Conservation (phyloP, 1,284 basidiomycete genomes). For the Puccinia horiana region DNA sequence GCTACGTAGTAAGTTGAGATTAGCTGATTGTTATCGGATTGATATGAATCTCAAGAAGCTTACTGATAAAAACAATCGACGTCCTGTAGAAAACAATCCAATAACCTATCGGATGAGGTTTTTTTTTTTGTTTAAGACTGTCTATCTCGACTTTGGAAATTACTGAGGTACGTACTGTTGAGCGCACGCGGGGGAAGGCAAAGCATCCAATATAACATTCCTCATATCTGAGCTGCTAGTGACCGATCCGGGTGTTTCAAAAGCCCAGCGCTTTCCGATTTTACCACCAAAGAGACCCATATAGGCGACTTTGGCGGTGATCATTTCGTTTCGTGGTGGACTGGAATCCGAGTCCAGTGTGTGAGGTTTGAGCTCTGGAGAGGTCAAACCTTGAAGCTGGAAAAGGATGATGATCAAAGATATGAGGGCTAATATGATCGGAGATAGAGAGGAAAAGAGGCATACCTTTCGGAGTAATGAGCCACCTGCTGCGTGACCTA, state of each 20-base stretch:
- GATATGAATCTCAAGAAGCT: neutral
- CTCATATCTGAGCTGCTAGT: constrained; percentile 1
- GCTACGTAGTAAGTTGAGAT: neutral
- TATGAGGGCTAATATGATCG: neutral
- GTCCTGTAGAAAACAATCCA: constrained; percentile 35
- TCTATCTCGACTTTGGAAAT: neutral
- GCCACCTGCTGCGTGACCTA: constrained; percentile 36
- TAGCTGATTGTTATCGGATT: neutral
- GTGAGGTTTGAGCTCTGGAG: constrained; percentile 21
- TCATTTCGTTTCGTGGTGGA: constrained; percentile 21
- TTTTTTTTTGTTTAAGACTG: neutral
- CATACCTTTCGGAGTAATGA: constrained; percentile 35
- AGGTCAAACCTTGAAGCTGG: constrained; percentile 40
- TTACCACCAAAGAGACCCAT: constrained; percentile 44
- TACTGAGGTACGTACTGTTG: constrained; percentile 13
- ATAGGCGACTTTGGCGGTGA: constrained; percentile 44
- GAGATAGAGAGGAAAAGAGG: neutral
- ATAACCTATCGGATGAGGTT: neutral
- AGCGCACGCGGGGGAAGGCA: constrained; percentile 22
- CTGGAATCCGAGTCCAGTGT: neutral
- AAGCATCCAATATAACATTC: constrained; percentile 19
- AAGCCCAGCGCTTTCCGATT: constrained; percentile 40
- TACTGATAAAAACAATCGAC: constrained; percentile 48
- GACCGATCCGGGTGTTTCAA: constrained; percentile 27
- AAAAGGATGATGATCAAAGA: neutral